These are phyloP conservation scores for Cutaneotrichosporon sp. DNA, from an alignment of 1,284 basidiomycete genomes.

Conservation along the genomic window DNA sequence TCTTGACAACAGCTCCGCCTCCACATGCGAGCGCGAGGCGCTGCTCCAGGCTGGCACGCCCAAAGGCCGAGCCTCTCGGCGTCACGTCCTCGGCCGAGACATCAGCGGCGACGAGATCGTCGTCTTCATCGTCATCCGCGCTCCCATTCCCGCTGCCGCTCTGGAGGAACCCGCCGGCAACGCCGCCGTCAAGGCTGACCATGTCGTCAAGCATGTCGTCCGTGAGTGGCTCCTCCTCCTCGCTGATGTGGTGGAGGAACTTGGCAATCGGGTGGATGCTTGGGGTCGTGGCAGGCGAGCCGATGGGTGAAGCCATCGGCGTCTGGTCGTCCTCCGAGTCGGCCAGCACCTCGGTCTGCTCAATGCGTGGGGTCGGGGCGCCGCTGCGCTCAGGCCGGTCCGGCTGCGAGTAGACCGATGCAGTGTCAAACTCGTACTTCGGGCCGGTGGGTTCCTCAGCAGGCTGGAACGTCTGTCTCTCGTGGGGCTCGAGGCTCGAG, in stretches of 20 bases:
- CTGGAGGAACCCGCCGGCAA: constrained; percentile 1
- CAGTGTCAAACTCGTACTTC: constrained; percentile 4
- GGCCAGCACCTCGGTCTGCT: not conserved
- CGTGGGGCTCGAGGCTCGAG: not conserved
- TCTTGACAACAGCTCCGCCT: constrained; percentile 3
- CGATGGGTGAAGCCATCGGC: constrained; percentile 7
- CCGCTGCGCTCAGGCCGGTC: not conserved
- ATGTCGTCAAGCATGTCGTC: constrained; percentile 27
- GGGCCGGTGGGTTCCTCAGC: constrained; percentile 12
- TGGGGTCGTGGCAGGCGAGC: constrained; percentile 2
- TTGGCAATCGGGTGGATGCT: constrained; percentile 10
- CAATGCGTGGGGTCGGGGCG: not conserved
- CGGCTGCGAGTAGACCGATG: not conserved
- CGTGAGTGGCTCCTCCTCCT: constrained; percentile 26
- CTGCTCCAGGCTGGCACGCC: constrained; percentile 19
- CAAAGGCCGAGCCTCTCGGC: not conserved
- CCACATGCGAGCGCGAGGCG: constrained; percentile 12
- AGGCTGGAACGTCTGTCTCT: constrained; percentile 5
- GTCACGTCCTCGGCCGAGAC: not conserved
- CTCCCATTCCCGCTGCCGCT: too few species aligned
- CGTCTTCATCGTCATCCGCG: constrained; percentile 7
- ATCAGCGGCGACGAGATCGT: constrained; percentile 15
- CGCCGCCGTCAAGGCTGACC: constrained; percentile 15
- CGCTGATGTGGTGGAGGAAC: constrained; percentile 24
- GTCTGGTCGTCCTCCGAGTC: constrained; percentile 15